phyloP scores from a whole-genome alignment of 73 alveolate genomes.

The Stentor roeselii region DNA sequence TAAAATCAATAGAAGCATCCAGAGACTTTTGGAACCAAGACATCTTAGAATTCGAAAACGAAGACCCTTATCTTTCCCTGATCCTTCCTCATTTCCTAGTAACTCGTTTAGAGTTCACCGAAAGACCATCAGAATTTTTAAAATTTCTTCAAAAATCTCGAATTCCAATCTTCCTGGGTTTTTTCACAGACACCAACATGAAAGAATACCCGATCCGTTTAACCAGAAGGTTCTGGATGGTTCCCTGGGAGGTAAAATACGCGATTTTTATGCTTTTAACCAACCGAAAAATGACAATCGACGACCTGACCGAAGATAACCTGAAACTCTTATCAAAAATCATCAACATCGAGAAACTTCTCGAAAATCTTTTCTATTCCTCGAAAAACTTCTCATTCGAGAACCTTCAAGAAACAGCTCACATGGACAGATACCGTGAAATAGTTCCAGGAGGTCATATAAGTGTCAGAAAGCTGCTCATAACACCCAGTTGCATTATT shows the following conservation, averaged over 20 bases:
- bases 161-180: too few species aligned
- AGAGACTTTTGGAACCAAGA: too few species aligned
- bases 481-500: neutral
- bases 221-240: too few species aligned
- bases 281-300: neutral
- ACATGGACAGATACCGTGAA: neutral
- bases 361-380: neutral
- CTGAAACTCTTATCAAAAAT: neutral
- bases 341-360: neutral
- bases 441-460: neutral
- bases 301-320: neutral
- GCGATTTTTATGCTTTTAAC: neutral
- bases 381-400: neutral
- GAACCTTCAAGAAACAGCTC: neutral
- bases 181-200: too few species aligned
- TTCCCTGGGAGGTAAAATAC: conserved; percentile 9
- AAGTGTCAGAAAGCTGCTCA: neutral
- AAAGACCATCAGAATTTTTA: too few species aligned
- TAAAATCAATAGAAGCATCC: too few species aligned
- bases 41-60: too few species aligned
- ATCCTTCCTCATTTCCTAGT: too few species aligned
- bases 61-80: too few species aligned
- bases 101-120: too few species aligned
- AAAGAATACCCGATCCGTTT: too few species aligned
- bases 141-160: too few species aligned